Conservation (phyloP, 148 eudicot genomes). For the Limonium bicolor region DNA sequence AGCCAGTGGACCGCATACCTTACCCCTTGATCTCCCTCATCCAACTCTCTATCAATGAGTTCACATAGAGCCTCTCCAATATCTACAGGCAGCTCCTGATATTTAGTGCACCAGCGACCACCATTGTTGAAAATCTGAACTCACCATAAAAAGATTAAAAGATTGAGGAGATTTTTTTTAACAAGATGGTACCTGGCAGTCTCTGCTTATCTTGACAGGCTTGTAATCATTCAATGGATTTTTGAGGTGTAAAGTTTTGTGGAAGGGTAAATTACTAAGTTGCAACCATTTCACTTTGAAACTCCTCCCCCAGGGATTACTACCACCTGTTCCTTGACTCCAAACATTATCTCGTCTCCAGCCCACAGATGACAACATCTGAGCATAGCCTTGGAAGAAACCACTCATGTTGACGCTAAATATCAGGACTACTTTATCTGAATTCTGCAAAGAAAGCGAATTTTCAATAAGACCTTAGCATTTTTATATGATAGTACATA, state of each 20-base stretch:
- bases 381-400: slow-evolving; percentile 84
- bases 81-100: slow-evolving; percentile 68
- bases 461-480: too few relatives aligned
- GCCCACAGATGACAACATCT: slow-evolving; percentile 79
- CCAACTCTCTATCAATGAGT: slow-evolving; percentile 53
- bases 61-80: slow-evolving; percentile 80
- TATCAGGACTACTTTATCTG: slow-evolving; percentile 56
- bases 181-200: slow-evolving; percentile 65
- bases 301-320: slow-evolving; percentile 75
- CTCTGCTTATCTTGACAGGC: slow-evolving; percentile 91
- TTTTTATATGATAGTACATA: too few relatives aligned
- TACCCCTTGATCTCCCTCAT: slow-evolving; percentile 18
- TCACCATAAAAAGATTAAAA: not conserved
- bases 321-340: slow-evolving; percentile 60
- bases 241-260: slow-evolving; percentile 66
- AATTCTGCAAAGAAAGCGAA: slow-evolving; percentile 53
- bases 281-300: slow-evolving; percentile 71
- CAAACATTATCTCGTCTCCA: slow-evolving; percentile 64
- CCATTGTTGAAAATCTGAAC: slow-evolving; percentile 1
- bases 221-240: slow-evolving; percentile 80
- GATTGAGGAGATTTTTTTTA: slow-evolving; percentile 1
- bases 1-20: slow-evolving; percentile 23
- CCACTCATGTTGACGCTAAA: slow-evolving; percentile 91
- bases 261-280: slow-evolving; percentile 56
- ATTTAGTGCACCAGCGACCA: slow-evolving; percentile 9